phyloP scores from a whole-genome alignment of 1,139 yeast genomes.

The Kodamaea derodonti region DNA sequence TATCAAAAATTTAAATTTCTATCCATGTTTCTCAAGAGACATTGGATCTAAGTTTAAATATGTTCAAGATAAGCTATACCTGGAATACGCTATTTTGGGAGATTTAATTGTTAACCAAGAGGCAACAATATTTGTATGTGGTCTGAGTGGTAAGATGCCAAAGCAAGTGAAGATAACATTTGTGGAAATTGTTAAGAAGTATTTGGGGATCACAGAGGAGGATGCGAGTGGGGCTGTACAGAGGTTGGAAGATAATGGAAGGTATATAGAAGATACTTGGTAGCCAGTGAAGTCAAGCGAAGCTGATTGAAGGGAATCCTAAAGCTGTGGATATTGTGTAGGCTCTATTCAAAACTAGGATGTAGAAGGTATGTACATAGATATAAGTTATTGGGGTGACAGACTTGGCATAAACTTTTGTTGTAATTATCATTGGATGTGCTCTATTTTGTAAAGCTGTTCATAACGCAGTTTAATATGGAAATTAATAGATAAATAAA shows the following conservation, averaged over 20 bases:
- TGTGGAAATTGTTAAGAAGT: constrained; percentile 51
- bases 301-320: background rate
- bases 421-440: no score
- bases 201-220: constrained; percentile 32
- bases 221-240: constrained; percentile 51
- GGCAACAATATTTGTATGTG: constrained; percentile 76
- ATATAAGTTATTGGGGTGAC: no score
- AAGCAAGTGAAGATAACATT: constrained; percentile 78
- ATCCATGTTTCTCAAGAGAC: constrained; percentile 21
- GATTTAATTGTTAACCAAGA: constrained; percentile 49
- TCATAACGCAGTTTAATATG: no score
- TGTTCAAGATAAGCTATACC: constrained; percentile 70
- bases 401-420: no score
- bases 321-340: background rate
- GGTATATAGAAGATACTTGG: constrained; percentile 94
- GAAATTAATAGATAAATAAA: no score
- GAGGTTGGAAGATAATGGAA: constrained; percentile 59
- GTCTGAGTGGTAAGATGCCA: constrained; percentile 95
- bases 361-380: no score
- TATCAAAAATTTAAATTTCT: constrained; percentile 23
- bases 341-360: background rate
- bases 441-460: no score
- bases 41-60: constrained; percentile 47
- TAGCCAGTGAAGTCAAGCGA: constrained; percentile 20
- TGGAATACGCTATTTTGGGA: constrained; percentile 43